Evolutionary conservation across 805 yeast genomes (phyloP).

Genomic region (Starmerella kuoi): DNA sequence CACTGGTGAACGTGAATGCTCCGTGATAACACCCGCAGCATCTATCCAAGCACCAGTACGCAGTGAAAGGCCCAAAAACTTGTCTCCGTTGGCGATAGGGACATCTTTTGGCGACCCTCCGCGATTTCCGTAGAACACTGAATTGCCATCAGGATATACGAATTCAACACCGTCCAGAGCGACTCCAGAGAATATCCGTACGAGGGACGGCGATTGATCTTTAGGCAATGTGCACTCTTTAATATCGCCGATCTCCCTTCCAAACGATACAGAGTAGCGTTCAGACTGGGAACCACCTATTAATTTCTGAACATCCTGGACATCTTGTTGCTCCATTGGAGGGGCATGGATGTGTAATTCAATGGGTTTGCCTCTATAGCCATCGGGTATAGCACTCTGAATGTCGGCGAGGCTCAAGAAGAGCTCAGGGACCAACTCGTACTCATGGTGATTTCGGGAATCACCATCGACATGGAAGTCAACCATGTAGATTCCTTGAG

Average conservation of each 20-base stretch:
- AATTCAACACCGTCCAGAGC: conserved; percentile 77
- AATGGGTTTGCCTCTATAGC: conserved; percentile 31
- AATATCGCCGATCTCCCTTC: conserved; percentile 20
- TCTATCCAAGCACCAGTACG: conserved; percentile 85
- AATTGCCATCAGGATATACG: conserved; percentile 25
- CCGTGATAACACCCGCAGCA: conserved; percentile 62
- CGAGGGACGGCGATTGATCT: conserved; percentile 24
- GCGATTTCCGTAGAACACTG: conserved; percentile 29
- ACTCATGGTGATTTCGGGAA: conserved; percentile 50
- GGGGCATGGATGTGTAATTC: conserved; percentile 24
- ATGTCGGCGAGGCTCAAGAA: conserved; percentile 40
- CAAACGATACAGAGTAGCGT: conserved; percentile 9
- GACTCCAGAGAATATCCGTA: conserved; percentile 58
- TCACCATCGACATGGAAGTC: conserved; percentile 52
- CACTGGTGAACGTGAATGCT: conserved; percentile 32
- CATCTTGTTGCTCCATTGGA: conserved; percentile 38
- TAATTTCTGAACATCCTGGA: conserved; percentile 39
- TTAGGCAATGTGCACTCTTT: conserved; percentile 15
- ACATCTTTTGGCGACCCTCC: conserved; percentile 39
- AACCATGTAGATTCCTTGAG: conserved; percentile 59
- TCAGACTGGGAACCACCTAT: conserved; percentile 8
- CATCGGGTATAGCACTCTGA: conserved; percentile 30
- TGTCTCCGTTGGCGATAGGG: conserved; percentile 45
- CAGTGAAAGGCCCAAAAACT: conserved; percentile 45
- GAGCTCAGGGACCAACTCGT: conserved; percentile 48